phyloP scores from a whole-genome alignment of 2,329 filamentous ascomycete species.

The Reticulascus tulasneorum region DNA sequence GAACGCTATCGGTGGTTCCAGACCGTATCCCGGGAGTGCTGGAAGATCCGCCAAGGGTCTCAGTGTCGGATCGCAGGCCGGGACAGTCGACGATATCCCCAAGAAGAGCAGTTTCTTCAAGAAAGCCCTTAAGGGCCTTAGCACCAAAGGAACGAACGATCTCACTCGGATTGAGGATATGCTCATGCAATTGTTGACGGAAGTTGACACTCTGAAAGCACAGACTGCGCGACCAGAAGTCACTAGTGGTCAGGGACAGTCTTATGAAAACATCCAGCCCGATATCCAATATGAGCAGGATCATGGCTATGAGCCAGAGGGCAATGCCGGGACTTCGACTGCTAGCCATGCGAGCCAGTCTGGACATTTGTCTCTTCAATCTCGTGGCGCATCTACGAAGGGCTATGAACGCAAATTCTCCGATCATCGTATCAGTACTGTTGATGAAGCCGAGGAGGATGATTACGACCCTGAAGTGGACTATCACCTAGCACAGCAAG shows the following conservation, averaged over 20 bases:
- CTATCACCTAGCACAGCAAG: conserved; percentile 14
- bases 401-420: conserved; percentile 55
- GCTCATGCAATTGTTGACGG: conserved; percentile 85
- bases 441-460: conserved; percentile 79
- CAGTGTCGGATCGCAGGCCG: conserved; percentile 45
- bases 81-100: conserved; percentile 53
- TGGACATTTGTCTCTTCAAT: conserved; percentile 64
- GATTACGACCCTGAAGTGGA: conserved; percentile 56
- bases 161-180: conserved; percentile 85
- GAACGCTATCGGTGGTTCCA: conserved; percentile 77
- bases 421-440: conserved; percentile 84
- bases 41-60: conserved; percentile 54
- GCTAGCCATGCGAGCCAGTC: conserved; percentile 71
- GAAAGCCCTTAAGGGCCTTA: conserved; percentile 86
- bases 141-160: conserved; percentile 82
- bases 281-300: conserved; percentile 64
- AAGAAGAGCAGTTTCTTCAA: conserved; percentile 95
- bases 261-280: conserved; percentile 65
- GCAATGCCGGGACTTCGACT: conserved; percentile 66
- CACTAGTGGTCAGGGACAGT: conserved; percentile 51
- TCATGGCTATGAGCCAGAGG: conserved; percentile 79
- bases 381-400: conserved; percentile 40
- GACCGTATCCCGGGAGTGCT: conserved; percentile 69
- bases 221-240: conserved; percentile 41
- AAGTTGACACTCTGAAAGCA: conserved; percentile 79